phyloP scores from a whole-genome alignment of 2,329 filamentous ascomycete genomes.

The Trichocomaceae sp. region DNA sequence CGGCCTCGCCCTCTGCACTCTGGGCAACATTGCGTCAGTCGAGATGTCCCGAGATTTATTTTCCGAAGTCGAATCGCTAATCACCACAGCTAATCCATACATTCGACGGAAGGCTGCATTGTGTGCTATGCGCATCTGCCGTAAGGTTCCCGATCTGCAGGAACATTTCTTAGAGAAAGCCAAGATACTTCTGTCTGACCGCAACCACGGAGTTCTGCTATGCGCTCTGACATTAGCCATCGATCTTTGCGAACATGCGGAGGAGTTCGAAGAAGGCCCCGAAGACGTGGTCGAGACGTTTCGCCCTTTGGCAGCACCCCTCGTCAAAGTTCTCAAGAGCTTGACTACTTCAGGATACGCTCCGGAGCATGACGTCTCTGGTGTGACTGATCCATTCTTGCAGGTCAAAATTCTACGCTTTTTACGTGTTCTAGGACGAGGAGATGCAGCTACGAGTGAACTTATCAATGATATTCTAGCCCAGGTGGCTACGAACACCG shows the following conservation, averaged over 20 bases:
- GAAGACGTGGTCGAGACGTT: conserved; percentile 87
- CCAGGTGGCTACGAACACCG: conserved; percentile 95
- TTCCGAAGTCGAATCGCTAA: conserved; percentile 83
- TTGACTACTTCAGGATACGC: conserved; percentile 93
- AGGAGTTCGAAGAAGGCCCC: conserved; percentile 86
- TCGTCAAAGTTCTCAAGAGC: conserved; percentile 87
- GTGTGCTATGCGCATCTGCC: conserved; percentile 98
- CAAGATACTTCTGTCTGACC: conserved; percentile 75
- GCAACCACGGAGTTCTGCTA: conserved; percentile 91
- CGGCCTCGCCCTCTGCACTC: conserved; percentile 87
- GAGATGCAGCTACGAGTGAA: conserved; percentile 82
- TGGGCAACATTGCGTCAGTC: conserved; percentile 94
- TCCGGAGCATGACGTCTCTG: conserved; percentile 95
- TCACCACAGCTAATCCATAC: conserved; percentile 95
- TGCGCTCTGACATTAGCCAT: conserved; percentile 87
- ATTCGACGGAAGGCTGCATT: conserved; percentile 93
- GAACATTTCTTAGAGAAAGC: conserved; percentile 97
- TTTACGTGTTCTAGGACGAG: conserved; percentile 76
- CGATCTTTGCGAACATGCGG: conserved; percentile 79
- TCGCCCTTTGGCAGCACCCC: conserved; percentile 70
- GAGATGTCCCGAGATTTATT: conserved; percentile 99
- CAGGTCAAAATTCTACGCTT: conserved; percentile 93
- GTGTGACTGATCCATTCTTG: conserved; percentile 94
- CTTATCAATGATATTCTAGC: conserved; percentile 98
- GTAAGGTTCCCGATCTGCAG: conserved; percentile 93